Evolutionary conservation across 495 filamentous ascomycete genomes (phyloP).

Genomic region (Penicillium cinerascens): DNA sequence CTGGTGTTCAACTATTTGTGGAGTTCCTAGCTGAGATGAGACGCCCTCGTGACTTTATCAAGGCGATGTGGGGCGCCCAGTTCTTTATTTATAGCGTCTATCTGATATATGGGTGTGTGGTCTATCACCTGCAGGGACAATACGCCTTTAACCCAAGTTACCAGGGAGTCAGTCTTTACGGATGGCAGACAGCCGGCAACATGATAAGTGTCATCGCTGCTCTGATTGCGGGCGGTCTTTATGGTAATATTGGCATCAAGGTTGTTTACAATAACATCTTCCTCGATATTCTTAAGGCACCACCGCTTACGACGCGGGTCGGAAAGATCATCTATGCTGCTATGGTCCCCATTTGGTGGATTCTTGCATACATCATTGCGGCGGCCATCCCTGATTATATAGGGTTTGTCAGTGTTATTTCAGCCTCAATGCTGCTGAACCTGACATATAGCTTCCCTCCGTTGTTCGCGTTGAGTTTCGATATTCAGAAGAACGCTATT

Average conservation of each 20-base stretch:
- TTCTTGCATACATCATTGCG: constrained; percentile 50
- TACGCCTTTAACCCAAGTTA: constrained; percentile 51
- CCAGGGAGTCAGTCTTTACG: constrained; percentile 45
- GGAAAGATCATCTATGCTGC: constrained; percentile 54
- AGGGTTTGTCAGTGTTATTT: constrained; percentile 46
- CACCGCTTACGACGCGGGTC: constrained; percentile 41
- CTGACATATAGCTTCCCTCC: constrained; percentile 50
- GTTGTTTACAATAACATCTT: constrained; percentile 60
- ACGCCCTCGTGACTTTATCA: constrained; percentile 60
- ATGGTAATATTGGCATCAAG: constrained; percentile 66
- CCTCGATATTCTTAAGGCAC: constrained; percentile 50
- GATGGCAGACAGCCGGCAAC: constrained; percentile 55
- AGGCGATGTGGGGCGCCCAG: constrained; percentile 54
- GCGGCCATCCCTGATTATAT: constrained; percentile 52
- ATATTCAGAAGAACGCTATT: constrained; percentile 45
- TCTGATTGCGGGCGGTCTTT: constrained; percentile 54
- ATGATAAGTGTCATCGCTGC: constrained; percentile 49
- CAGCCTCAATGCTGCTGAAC: constrained; percentile 47
- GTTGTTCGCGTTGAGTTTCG: constrained; percentile 42
- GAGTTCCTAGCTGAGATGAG: constrained; percentile 70
- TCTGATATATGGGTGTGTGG: constrained; percentile 55
- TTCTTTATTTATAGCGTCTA: constrained; percentile 54
- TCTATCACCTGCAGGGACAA: constrained; percentile 58
- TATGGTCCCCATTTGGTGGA: constrained; percentile 58
- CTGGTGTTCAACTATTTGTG: constrained; percentile 58